Base-by-base conservation (phyloP, 108 stramenopile genomes). In the Cyclotella kingstonii region DNA sequence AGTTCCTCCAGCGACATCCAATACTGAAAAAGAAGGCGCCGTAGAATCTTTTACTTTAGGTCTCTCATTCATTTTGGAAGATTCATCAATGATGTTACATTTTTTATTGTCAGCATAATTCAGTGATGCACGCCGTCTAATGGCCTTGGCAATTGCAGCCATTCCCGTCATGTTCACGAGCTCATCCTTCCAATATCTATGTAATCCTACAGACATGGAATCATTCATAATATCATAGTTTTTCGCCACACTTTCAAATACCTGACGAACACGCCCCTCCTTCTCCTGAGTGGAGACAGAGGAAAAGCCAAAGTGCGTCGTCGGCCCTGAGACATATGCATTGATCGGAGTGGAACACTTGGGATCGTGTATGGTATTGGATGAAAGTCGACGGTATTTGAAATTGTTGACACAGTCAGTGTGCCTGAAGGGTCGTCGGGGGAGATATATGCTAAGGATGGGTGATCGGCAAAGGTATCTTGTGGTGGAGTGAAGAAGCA, bases 141-240 rank as follows among this genome's bases (percentile, higher is more conserved):
- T 44, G 5, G 66, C 76, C 41, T 73, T 42, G 34, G 85, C 72
- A 82, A 89, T 84, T 43, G 84, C 63, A 4, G 41, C 81, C 6
- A 86, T 84, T 12, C 76, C 71, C 29, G 91, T 86, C 66, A 83
- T 61, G 15, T 69, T 62, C 43, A 99, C 77, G 12, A 98, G 79
- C 34, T 95, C 87, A 66, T 99, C 97, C 63, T 99, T 99, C 97
- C 98, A 99, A 26, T 90, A 76, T 2, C 98, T 81, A 73, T 99
- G 98, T 65, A 92, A 35, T 10, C 96, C 97, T 9, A 79, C 95
- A 40, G 79, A 81, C 98, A 99, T 99, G 59, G 97, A 73, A 73
- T 99, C 98, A 62, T 99, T 99, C 98, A 99, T 99, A 22, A 99
- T 80, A 62, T 99, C 98, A 72, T 93, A 95, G 38, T 69, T 77